Percentiles rank a stretch among this genome's conserved stretches.
These are phyloP conservation scores for Ustilago sp. DNA, from an alignment of 1,284 basidiomycete species.

Conservation along the genomic window DNA sequence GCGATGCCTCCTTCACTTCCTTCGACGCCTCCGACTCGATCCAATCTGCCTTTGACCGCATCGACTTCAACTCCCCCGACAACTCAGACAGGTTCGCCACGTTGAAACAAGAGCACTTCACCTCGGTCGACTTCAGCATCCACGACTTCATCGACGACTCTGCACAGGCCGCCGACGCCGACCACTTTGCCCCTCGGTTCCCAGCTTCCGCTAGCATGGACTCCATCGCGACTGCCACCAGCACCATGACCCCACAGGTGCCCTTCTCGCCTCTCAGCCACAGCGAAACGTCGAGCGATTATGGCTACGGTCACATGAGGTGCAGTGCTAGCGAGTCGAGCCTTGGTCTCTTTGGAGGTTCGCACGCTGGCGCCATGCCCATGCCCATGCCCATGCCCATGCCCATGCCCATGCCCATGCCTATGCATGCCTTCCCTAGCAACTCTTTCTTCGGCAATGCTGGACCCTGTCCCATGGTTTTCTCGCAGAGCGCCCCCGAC, in stretches of 20 bases:
- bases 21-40: conserved; percentile 36
- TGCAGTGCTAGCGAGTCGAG: conserved; percentile 37
- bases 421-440: conserved; percentile 25
- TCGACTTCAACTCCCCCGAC: conserved; percentile 39
- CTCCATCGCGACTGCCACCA: not conserved
- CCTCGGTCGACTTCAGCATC: conserved; percentile 48
- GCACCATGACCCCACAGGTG: conserved; percentile 4
- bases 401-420: conserved; percentile 32
- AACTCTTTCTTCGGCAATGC: conserved; percentile 26
- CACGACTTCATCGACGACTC: conserved; percentile 60
- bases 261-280: conserved; percentile 31
- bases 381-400: conserved; percentile 29
- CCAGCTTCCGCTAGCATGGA: conserved; percentile 4
- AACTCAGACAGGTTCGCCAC: conserved; percentile 16
- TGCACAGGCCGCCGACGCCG: conserved; percentile 14
- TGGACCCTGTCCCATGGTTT: conserved; percentile 38
- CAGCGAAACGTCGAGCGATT: conserved; percentile 13
- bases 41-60: conserved; percentile 41
- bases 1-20: conserved; percentile 20
- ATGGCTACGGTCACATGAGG: conserved; percentile 25
- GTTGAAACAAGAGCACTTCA: conserved; percentile 20
- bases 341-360: conserved; percentile 34
- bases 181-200: conserved; percentile 7
- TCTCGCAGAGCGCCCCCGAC: conserved; percentile 48
- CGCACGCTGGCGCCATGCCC: conserved; percentile 22